These are phyloP conservation scores for Pseudevernia furfuracea DNA, from an alignment of 495 filamentous ascomycete genomes.

Conservation along the genomic window DNA sequence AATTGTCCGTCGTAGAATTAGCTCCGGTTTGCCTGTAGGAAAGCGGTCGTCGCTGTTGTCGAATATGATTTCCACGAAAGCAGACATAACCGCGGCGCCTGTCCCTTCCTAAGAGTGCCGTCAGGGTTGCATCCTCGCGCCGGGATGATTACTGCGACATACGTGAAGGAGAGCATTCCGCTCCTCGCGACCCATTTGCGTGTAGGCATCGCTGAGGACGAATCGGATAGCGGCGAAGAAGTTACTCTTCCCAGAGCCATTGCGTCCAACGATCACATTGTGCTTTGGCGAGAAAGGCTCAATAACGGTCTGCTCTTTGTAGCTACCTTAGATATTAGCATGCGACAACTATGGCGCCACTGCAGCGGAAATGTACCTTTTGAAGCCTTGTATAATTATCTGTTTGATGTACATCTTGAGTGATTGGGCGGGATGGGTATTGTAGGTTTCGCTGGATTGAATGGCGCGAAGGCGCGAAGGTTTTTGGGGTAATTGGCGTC, in stretches of 20 bases:
- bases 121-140: slow-evolving; percentile 2
- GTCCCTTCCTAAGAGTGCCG: slow-evolving; percentile 63
- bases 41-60: slow-evolving; percentile 97
- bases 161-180: slow-evolving; percentile 86
- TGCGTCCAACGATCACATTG: slow-evolving; percentile 98
- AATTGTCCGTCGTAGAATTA: slow-evolving; percentile 86
- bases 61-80: slow-evolving; percentile 98
- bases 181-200: slow-evolving; percentile 91
- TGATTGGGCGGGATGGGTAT: not conserved
- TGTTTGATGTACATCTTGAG: slow-evolving; percentile 91
- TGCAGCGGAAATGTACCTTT: slow-evolving; percentile 57
- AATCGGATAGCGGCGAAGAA: slow-evolving; percentile 99
- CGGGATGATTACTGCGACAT: slow-evolving; percentile 23
- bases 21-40: slow-evolving; percentile 83
- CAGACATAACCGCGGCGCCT: slow-evolving; percentile 95
- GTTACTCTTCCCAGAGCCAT: slow-evolving; percentile 98
- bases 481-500: not conserved
- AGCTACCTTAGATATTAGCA: slow-evolving; percentile 46
- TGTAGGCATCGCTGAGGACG: slow-evolving; percentile 95
- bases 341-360: not conserved
- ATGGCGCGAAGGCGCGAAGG: not conserved
- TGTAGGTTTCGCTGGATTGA: not conserved
- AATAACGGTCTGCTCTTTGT: slow-evolving; percentile 98
- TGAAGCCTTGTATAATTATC: slow-evolving; percentile 99
- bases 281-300: slow-evolving; percentile 96